These are phyloP conservation scores for Beauveria caledonica DNA, from an alignment of 2,329 filamentous ascomycete species.

Conservation along the genomic window DNA sequence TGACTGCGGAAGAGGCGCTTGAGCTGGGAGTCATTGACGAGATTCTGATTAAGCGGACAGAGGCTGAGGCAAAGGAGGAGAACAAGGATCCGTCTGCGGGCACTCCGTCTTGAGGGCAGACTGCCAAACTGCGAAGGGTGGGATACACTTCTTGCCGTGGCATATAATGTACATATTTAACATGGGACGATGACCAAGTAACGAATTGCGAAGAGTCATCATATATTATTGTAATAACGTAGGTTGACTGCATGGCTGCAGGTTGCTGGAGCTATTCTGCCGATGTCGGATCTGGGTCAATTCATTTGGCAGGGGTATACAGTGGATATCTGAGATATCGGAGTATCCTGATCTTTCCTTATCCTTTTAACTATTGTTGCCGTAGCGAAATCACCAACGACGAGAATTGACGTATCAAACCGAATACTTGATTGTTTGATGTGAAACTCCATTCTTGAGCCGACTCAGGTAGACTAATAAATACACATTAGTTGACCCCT, in stretches of 20 bases:
- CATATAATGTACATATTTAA: not conserved
- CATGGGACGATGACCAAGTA: not conserved
- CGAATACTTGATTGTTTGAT: too few species aligned
- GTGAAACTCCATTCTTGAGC: too few species aligned
- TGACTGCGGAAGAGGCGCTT: conserved; percentile 80
- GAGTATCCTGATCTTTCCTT: not conserved
- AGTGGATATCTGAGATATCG: not conserved
- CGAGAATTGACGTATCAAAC: too few species aligned
- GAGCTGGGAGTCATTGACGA: conserved; percentile 89
- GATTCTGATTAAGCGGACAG: conserved; percentile 61
- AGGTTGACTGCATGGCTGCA: not conserved
- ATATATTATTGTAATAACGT: not conserved
- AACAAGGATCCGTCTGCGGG: conserved; percentile 15
- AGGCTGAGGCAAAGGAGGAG: conserved; percentile 26
- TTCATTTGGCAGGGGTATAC: not conserved
- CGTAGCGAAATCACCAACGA: too few species aligned
- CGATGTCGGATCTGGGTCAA: not conserved
- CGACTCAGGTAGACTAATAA: too few species aligned
- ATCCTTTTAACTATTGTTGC: too few species aligned
- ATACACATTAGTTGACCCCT: too few species aligned
- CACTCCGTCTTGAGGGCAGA: not conserved
- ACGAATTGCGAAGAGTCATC: not conserved
- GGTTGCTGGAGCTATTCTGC: not conserved
- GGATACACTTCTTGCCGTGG: not conserved
- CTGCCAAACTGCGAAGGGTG: too few species aligned